Percentiles rank a stretch among this genome's conserved stretches.
These are phyloP conservation scores for Fusarium hostae DNA, from an alignment of 2,329 filamentous ascomycete species.

Conservation along the genomic window DNA sequence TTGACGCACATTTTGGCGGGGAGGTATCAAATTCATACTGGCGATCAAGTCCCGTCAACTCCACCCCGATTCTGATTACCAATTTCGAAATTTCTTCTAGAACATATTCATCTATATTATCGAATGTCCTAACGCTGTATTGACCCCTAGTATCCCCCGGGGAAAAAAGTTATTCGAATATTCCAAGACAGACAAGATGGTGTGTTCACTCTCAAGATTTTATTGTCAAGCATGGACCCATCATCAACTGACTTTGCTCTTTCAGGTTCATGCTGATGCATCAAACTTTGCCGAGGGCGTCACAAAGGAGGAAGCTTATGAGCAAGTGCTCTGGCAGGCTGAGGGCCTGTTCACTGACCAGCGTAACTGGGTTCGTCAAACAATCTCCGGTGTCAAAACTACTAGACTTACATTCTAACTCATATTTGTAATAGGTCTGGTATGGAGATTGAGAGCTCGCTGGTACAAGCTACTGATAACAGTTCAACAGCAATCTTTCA, in stretches of 20 bases:
- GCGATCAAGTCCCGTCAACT: conserved; percentile 26
- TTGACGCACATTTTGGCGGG: conserved; percentile 37
- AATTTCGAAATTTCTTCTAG: conserved; percentile 24
- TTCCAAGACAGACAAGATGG: conserved; percentile 26
- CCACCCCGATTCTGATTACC: conserved; percentile 14
- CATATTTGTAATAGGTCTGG: conserved; percentile 40
- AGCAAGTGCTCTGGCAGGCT: conserved; percentile 77
- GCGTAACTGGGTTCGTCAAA: conserved; percentile 76
- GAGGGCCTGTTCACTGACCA: conserved; percentile 76
- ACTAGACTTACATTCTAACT: conserved; percentile 27
- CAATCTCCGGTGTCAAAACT: background rate
- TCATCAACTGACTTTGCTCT: conserved; percentile 5
- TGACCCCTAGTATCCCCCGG: no score
- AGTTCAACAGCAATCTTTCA: conserved; percentile 72
- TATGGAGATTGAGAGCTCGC: conserved; percentile 15
- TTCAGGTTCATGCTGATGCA: conserved; percentile 80
- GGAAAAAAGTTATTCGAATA: background rate
- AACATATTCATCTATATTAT: conserved; percentile 2
- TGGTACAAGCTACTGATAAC: conserved; percentile 8
- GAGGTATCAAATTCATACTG: conserved; percentile 23
- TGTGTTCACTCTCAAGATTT: background rate
- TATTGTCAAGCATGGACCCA: background rate
- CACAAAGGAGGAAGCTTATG: conserved; percentile 77
- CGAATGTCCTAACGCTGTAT: background rate
- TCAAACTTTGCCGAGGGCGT: conserved; percentile 76